These are phyloP conservation scores for Cercospora nicotianae DNA, from an alignment of 2,329 filamentous ascomycete genomes.

Conservation along the genomic window DNA sequence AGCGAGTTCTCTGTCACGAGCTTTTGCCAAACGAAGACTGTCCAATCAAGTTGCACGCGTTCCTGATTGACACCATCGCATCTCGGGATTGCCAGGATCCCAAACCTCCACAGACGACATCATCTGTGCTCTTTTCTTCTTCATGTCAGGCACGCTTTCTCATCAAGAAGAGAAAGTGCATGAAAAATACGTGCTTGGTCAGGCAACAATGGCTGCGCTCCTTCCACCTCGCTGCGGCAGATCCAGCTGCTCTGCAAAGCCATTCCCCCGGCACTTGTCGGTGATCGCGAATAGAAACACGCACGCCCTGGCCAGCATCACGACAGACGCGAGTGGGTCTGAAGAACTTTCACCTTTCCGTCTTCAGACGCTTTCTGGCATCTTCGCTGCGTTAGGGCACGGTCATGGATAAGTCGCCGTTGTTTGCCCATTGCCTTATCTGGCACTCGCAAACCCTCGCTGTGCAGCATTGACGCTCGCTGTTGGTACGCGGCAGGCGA, in stretches of 20 bases:
- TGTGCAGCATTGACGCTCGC: not conserved
- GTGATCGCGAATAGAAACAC: not conserved
- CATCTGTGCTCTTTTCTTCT: not conserved
- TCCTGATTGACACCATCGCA: not conserved
- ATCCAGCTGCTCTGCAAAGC: not conserved
- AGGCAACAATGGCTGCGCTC: not conserved
- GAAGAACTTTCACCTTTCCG: not conserved
- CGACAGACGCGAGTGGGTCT: not conserved
- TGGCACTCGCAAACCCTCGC: not conserved
- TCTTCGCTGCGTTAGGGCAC: not conserved
- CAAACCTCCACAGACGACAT: not conserved
- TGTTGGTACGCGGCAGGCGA: not conserved
- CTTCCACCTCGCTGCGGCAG: not conserved
- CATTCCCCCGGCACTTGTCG: not conserved
- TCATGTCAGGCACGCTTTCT: not conserved
- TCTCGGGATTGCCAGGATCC: not conserved
- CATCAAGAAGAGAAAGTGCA: not conserved
- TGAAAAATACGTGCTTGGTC: not conserved
- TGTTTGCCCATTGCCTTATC: not conserved
- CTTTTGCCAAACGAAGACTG: not conserved
- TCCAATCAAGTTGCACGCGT: not conserved
- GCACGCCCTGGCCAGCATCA: not conserved
- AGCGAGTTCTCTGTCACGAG: slow-evolving; percentile 1
- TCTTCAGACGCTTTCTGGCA: not conserved
- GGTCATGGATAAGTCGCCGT: not conserved